phyloP scores from a whole-genome alignment of 192 early-diverging fungal species.

The Backusella liffmaniae region DNA sequence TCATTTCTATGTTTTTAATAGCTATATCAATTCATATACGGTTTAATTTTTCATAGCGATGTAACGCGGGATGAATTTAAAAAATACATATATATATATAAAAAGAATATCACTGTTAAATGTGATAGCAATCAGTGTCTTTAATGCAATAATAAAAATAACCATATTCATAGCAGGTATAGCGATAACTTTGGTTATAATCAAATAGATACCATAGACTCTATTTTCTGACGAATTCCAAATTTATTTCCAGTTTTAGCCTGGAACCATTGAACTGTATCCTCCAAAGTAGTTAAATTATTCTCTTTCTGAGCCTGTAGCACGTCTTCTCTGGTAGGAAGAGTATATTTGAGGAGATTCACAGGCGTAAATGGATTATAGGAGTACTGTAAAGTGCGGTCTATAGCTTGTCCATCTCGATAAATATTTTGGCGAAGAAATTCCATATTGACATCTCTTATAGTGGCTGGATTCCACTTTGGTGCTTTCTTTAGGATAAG shows the following conservation, averaged over 20 bases:
- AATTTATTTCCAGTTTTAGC: slow-evolving; percentile 57
- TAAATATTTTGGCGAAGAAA: slow-evolving; percentile 47
- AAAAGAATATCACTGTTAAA: too few species aligned
- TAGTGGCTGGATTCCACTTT: slow-evolving; percentile 69
- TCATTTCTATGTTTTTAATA: too few species aligned
- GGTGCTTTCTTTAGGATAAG: slow-evolving; percentile 72
- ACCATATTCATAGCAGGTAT: too few species aligned
- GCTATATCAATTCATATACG: too few species aligned
- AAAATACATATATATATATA: too few species aligned
- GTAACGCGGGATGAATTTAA: too few species aligned
- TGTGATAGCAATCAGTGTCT: too few species aligned
- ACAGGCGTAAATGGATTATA: slow-evolving; percentile 45
- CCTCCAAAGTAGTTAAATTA: slow-evolving; percentile 26
- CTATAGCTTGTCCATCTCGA: slow-evolving; percentile 16
- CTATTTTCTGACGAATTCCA: slow-evolving; percentile 65
- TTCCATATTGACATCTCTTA: slow-evolving; percentile 46
- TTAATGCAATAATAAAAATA: too few species aligned
- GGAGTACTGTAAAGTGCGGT: slow-evolving; percentile 33
- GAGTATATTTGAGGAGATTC: slow-evolving; percentile 51
- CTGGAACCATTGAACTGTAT: slow-evolving; percentile 59
- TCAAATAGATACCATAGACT: slow-evolving; percentile 35
- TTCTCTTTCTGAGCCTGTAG: slow-evolving; percentile 33
- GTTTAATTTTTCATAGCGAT: too few species aligned
- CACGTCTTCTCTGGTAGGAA: slow-evolving; percentile 68
- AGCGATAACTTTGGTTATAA: too few species aligned